phyloP scores from a whole-genome alignment of 2,329 filamentous ascomycete species.

The Pseudocercospora fijiensis region DNA sequence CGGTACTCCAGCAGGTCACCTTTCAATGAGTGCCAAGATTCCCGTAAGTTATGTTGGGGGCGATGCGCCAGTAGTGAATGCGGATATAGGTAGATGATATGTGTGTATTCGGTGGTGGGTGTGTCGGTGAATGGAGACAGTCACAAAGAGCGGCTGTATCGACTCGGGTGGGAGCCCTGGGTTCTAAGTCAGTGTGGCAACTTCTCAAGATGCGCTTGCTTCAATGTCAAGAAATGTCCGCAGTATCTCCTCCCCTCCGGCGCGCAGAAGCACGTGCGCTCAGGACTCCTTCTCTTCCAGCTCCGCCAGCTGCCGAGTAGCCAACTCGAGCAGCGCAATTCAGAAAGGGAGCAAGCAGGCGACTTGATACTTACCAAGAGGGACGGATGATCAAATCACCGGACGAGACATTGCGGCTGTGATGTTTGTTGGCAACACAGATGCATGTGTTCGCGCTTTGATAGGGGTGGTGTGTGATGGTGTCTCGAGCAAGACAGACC shows the following conservation, averaged over 20 bases:
- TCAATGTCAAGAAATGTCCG: not conserved
- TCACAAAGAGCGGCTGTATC: not conserved
- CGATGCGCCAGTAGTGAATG: not conserved
- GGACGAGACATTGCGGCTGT: conserved; percentile 21
- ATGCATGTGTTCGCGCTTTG: conserved; percentile 5
- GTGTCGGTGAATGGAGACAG: not conserved
- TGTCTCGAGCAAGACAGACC: conserved; percentile 8
- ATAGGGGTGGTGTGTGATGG: not conserved
- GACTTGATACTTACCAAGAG: conserved; percentile 10
- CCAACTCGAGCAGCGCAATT: not conserved
- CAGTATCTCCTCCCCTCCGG: not conserved
- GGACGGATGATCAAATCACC: conserved; percentile 20
- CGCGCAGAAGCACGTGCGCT: not conserved
- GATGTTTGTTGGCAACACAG: conserved; percentile 21
- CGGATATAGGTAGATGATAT: not conserved
- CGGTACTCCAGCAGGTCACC: not conserved
- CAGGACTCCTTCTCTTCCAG: not conserved
- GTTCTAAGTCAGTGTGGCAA: conserved; percentile 2
- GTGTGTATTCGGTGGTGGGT: not conserved
- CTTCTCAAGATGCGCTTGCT: conserved; percentile 1
- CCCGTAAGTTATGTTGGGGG: not conserved
- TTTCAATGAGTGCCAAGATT: not conserved
- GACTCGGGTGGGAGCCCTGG: not conserved
- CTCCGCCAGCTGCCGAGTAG: not conserved
- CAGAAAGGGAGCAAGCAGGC: not conserved